Evolutionary conservation across 2,329 filamentous ascomycete species (phyloP).

Genomic region (Dactylellina parvicollis): DNA sequence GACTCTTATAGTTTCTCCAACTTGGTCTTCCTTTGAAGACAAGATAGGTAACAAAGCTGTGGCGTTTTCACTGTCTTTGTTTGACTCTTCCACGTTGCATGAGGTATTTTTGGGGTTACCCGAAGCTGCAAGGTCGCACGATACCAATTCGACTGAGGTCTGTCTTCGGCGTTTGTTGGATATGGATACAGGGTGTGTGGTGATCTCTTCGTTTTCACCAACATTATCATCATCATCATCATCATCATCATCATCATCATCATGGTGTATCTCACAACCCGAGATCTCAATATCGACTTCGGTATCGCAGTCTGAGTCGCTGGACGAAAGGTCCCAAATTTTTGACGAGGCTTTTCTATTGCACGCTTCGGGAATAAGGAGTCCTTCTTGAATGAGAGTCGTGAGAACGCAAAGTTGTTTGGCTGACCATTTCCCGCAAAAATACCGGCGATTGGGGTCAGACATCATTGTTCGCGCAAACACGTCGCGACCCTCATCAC

Average conservation of each 20-base stretch:
- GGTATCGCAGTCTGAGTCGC: conserved; percentile 3
- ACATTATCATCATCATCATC: too few relatives aligned
- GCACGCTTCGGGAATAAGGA: conserved; percentile 9
- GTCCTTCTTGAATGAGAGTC: not conserved
- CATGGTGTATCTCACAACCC: not conserved
- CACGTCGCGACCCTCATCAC: not conserved
- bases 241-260: not conserved
- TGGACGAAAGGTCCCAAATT: not conserved
- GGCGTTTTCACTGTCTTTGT: not conserved
- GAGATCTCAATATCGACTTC: not conserved
- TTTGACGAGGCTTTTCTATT: not conserved
- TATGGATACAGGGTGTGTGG: too few relatives aligned
- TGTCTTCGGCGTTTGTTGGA: too few relatives aligned
- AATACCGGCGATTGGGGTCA: not conserved
- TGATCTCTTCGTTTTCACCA: too few relatives aligned
- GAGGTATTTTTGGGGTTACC: too few relatives aligned
- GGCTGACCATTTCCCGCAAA: conserved; percentile 14
- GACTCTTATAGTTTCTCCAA: too few relatives aligned
- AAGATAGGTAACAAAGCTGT: not conserved
- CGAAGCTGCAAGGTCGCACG: too few relatives aligned
- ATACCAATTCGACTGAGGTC: too few relatives aligned
- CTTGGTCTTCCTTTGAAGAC: too few relatives aligned
- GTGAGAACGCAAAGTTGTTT: not conserved
- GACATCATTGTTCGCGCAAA: not conserved
- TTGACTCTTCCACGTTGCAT: too few relatives aligned